Evolutionary conservation across 2,329 filamentous ascomycete species (phyloP).

Genomic region (Colletotrichum falcatum): DNA sequence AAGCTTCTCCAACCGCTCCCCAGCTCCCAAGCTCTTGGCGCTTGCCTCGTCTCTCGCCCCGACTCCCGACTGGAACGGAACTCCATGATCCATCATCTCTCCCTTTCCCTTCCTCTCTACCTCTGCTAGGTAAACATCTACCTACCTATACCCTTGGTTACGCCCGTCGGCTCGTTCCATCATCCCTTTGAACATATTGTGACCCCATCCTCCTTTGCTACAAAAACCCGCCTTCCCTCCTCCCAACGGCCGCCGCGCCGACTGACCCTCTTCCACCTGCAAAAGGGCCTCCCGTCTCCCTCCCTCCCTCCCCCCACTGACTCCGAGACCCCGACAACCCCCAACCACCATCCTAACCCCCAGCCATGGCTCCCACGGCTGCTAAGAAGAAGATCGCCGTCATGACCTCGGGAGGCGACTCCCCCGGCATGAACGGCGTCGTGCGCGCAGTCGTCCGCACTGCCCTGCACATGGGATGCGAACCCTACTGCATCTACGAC

Average conservation of each 20-base stretch:
- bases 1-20: conserved; percentile 30
- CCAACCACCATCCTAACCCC: conserved; percentile 2
- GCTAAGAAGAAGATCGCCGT: conserved; percentile 80
- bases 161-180: conserved; percentile 27
- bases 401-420: conserved; percentile 95
- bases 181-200: conserved; percentile 31
- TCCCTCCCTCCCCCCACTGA: conserved; percentile 10
- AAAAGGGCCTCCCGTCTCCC: conserved; percentile 14
- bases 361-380: conserved; percentile 58
- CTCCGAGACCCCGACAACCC: conserved; percentile 24
- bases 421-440: conserved; percentile 93
- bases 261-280: conserved; percentile 17
- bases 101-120: conserved; percentile 14
- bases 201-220: conserved; percentile 1
- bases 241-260: background rate
- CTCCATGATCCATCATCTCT: conserved; percentile 31
- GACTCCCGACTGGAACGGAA: conserved; percentile 18
- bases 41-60: conserved; percentile 7
- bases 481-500: conserved; percentile 87
- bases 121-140: background rate
- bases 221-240: background rate
- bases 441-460: conserved; percentile 93
- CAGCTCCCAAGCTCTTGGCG: conserved; percentile 38
- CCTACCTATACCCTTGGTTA: conserved; percentile 8
- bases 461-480: conserved; percentile 85